Base-by-base conservation (phyloP, 441 rosid species). In the Gossypium davidsonii region DNA sequence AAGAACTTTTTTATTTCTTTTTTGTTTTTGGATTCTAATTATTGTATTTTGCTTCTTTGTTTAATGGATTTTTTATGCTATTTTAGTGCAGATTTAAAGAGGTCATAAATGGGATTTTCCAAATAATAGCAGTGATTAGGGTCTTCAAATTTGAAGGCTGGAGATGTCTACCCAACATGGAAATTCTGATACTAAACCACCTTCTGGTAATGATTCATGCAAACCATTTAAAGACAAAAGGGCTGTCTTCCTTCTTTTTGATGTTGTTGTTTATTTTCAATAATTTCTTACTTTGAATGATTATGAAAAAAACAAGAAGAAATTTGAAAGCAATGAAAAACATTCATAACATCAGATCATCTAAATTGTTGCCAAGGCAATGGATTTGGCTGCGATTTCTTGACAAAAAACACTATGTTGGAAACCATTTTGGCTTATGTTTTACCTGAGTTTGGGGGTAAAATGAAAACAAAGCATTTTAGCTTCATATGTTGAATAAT, bases 151-250 rank as follows among this genome's bases (percentile, higher is more conserved):
- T 60, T 75, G 51, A 73, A 81, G 81, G 78, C 51, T 82, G 82
- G 79, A 84, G 71, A 87, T 85, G 93, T 81, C 96, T 75, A 23
- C 80, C 65, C 84, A 81, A 65, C 90, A 75, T 77, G 89, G 84
- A 48, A 80, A 85, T 70, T 48, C 83, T 63, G 79, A 75, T 61
- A 75, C 75, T 67, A 73, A 80, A 1, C 76, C 76, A 67, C 78
- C 76, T 82, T 72, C 84, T 4, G 94, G 90, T 88, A 76, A 69
- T 70, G n/a, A 28, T 62, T 52, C 31, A 70, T 34, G 26, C 10
- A 69, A 18, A n/a, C 34, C 23, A 44, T 65, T 44, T 20, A 44
- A 6, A 12, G 53, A 11, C 62, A 51, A 17, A 28, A 48, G 12
- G 28, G 63, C n/a, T 17, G 3, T 52, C 25, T 17, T 17, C 10